Evolutionary conservation across 345 rosid genomes (phyloP), one percentile per base, ranked within the genome.

Genomic region (Citrus australasica): DNA sequence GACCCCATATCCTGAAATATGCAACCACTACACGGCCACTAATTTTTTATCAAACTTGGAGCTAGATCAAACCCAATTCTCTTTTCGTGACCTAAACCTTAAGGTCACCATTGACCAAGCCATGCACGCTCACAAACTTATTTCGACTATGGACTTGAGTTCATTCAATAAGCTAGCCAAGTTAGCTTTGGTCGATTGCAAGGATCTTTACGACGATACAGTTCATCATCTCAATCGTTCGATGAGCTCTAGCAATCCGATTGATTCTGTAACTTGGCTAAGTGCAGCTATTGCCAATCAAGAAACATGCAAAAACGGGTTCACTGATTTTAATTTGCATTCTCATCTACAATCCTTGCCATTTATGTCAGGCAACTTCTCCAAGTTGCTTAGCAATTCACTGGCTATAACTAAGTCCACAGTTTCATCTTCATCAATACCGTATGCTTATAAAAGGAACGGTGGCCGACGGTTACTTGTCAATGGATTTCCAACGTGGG

Each of bases 271-370:
- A 77, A 93, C 95, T 0, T 91, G 92, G 87, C 75, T 95, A 73
- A 95, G 98, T 79, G 98, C 95, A 7, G 83, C 97, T 1, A 80
- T 85, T 53, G 88, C 98, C 51, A 93, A 91, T 66, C 92, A 90
- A 58, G 87, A 87, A 59, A 92, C 97, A 0, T 95, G 98, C 84
- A 77, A 75, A 82, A 90, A 87, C 72, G 98, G 98, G 10, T 92
- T 95, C 73, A 69, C 55, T 28, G 98, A 95, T 56, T 86, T 89
- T n/a, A 83, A 91, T 32, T 62, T 87, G 42, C 67, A 79, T 55
- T 77, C 89, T 53, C 48, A 82, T 65, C 75, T 92, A 13, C 70
- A 87, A 74, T 80, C 70, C 21, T 78, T 86, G 2, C 89, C 97
- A 13, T 38, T 55, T 11, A 60, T 77, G 84, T 76, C 89, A 22